Conservation (phyloP, 176 grass and related monocot genomes). For the Oryza nivara region DNA sequence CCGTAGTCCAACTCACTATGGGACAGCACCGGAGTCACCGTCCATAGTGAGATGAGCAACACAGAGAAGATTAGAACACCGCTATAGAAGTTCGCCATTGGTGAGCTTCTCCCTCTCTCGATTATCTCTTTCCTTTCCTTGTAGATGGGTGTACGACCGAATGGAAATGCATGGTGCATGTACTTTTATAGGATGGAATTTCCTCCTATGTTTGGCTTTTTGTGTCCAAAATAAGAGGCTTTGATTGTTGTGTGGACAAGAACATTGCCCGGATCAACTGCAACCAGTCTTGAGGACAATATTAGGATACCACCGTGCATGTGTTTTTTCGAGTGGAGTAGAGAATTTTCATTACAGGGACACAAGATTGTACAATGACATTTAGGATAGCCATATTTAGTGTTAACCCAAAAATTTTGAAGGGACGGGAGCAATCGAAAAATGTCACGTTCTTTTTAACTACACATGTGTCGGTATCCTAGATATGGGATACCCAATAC, state of each 20-base stretch:
- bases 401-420: not conserved
- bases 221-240: not conserved
- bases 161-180: not conserved
- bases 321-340: not conserved
- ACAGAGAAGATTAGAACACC: not conserved
- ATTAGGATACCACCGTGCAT: not conserved
- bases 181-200: constrained; percentile 35
- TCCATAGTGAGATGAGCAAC: constrained; percentile 36
- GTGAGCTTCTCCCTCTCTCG: not conserved
- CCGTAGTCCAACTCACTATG: constrained; percentile 31
- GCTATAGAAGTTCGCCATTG: constrained; percentile 33
- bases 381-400: not conserved
- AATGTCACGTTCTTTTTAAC: not conserved
- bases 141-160: not conserved
- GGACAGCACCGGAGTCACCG: constrained; percentile 7
- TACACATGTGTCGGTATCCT: not conserved
- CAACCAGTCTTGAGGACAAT: not conserved
- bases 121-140: not conserved
- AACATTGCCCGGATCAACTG: constrained; percentile 14
- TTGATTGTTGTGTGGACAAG: constrained; percentile 21
- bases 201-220: constrained; percentile 25
- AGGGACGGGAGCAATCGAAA: not conserved
- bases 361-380: not conserved
- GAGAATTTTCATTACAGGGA: not conserved
- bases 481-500: too few species aligned